Evolutionary conservation across 2,329 filamentous ascomycete genomes (phyloP).

Genomic region (Pseudogymnoascus sp.): DNA sequence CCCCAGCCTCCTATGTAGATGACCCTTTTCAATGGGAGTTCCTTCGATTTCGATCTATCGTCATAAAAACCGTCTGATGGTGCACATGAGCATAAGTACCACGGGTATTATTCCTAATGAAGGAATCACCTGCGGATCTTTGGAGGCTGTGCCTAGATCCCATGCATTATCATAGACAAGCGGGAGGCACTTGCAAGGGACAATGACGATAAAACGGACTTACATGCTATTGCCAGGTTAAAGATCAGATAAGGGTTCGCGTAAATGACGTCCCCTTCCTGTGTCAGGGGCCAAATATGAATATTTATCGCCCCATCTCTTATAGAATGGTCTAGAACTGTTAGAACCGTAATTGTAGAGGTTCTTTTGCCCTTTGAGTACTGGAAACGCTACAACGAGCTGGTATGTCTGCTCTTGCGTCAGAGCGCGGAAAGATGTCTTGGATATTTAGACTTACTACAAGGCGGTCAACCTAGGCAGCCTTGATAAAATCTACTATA

Average conservation of each 20-base stretch:
- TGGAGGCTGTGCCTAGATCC: neutral
- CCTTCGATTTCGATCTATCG: neutral
- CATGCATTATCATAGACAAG: neutral
- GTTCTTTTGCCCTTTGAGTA: neutral
- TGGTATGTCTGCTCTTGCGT: neutral
- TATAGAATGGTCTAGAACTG: neutral
- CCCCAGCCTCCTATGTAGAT: neutral
- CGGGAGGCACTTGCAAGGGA: neutral
- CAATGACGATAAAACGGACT: neutral
- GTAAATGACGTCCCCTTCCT: neutral
- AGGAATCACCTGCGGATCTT: slow-evolving; percentile 6
- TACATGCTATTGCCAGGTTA: neutral
- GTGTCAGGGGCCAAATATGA: slow-evolving; percentile 3
- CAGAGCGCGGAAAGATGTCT: neutral
- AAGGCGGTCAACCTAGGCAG: neutral
- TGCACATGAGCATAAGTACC: slow-evolving; percentile 5
- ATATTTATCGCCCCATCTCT: neutral
- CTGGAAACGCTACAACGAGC: neutral
- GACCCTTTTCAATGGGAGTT: neutral
- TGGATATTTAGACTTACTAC: neutral
- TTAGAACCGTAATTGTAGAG: neutral
- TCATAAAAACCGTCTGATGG: slow-evolving; percentile 5
- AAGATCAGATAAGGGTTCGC: slow-evolving; percentile 3
- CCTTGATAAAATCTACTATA: neutral
- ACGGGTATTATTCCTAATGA: neutral